A percentile compares a stretch with the other conserved stretches of the same genome.
Conservation (phyloP, 495 filamentous ascomycete genomes). For the Cudoniella acicularis region DNA sequence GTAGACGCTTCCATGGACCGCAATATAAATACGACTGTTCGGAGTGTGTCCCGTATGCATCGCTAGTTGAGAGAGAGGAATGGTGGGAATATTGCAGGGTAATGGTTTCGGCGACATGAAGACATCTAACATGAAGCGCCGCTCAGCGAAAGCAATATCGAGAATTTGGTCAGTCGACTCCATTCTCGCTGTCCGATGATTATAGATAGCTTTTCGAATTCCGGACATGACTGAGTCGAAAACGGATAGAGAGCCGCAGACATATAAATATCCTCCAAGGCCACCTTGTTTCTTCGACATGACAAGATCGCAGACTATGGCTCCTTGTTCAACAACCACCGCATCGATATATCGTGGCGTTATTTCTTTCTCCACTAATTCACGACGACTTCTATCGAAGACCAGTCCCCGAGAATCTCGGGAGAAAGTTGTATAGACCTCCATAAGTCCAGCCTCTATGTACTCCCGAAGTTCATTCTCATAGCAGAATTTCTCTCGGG, state of each 20-base stretch:
- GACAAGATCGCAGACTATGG: slow-evolving; percentile 31
- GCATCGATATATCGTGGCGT: slow-evolving; percentile 33
- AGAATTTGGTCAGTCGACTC: slow-evolving; percentile 27
- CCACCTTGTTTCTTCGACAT: slow-evolving; percentile 36
- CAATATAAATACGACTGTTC: slow-evolving; percentile 30
- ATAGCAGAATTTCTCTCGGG: slow-evolving; percentile 31
- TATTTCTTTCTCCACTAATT: slow-evolving; percentile 30
- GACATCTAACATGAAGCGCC: slow-evolving; percentile 36
- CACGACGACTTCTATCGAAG: slow-evolving; percentile 23
- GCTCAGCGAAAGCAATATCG: slow-evolving; percentile 32
- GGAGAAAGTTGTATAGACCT: slow-evolving; percentile 33
- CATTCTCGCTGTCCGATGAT: slow-evolving; percentile 24
- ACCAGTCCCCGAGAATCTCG: slow-evolving; percentile 27
- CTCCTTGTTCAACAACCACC: slow-evolving; percentile 30
- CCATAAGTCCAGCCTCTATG: slow-evolving; percentile 26
- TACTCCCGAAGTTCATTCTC: slow-evolving; percentile 30
- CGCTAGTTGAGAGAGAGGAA: slow-evolving; percentile 28
- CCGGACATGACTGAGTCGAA: slow-evolving; percentile 35
- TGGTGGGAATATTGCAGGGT: slow-evolving; percentile 25
- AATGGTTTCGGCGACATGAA: slow-evolving; percentile 34
- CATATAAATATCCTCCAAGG: slow-evolving; percentile 32
- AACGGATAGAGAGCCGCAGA: slow-evolving; percentile 34
- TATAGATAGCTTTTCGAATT: slow-evolving; percentile 31
- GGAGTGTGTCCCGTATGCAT: slow-evolving; percentile 30
- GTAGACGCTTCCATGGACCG: slow-evolving; percentile 35